Base-by-base conservation (phyloP, 495 filamentous ascomycete genomes). In the Talaromyces proteolyticus region DNA sequence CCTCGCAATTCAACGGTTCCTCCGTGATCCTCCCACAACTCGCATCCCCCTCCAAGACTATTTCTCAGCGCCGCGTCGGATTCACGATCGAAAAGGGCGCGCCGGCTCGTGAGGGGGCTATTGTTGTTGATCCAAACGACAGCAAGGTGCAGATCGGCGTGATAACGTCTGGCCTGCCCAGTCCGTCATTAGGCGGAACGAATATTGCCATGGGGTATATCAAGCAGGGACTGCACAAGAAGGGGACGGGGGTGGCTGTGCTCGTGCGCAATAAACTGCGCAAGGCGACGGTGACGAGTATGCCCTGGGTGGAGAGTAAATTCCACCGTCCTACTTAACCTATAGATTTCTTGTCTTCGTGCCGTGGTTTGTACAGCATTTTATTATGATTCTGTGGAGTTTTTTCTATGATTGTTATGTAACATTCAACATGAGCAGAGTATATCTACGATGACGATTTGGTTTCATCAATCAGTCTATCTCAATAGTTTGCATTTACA, bases 181-280 rank as follows among this genome's bases (percentile, higher is more conserved):
- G 86, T 57, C 93, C 92, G 5, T 88, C 85, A 1, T 72, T 95
- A 16, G 84, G 81, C 20, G 84, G 84, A 18, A 85, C 81, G 63
- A 96, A 96, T 61, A 90, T 98, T 48, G 91, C 94, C 38, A 98
- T 98, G 93, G 93, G 86, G 0, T 98, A 97, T 63, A 73, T 98
- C 54, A 82, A 84, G 67, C 78, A 84, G 54, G 90, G 89, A 0
- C 63, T 85, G 59, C 88, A 96, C 57, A 95, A 94, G 77, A 74
- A 80, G 42, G 94, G 91, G 5, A 96, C 92, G 0, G 83, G 91
- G 65, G 74, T 97, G 2, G 78, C 78, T 16, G 85, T 96, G 10
- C 53, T 88, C 50, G 87, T 98, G 1, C 75, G 93, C 24, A 93
- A 91, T 7, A 89, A 86, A 75, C 69, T 77, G 56, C 81, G 89